Evolutionary conservation across 1,284 basidiomycete genomes (phyloP), one percentile per base, ranked within the genome.

Genomic region (Ganoderma lucidum): DNA sequence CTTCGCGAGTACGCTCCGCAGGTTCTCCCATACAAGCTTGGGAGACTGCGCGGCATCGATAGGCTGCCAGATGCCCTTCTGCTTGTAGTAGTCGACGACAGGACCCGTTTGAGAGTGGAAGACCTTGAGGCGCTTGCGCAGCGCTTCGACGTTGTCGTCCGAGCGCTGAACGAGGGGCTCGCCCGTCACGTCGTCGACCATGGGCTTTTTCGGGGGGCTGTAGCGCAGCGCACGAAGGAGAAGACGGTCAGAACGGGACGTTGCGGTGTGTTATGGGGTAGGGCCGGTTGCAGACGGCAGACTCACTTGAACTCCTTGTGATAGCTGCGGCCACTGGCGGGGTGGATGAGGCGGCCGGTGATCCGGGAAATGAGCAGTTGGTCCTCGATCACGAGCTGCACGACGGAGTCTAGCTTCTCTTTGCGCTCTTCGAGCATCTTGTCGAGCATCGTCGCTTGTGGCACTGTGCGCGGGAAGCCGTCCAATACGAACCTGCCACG

Each of bases 381-480:
- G 84, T 99, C 97, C 74, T 95, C 93, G 79, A 99, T 97, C 80
- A 93, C 87, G 71, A 99, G 90, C 81, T 99, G 93, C 62, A 99
- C 89, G 69, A 96, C 97, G 67, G 92, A 93, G 84, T 99, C 93
- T 62, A 99, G 88, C 78, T 92, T 92, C 84, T 98, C 96, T 76
- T 93, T 90, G 79, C 95, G 92, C 17, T 79, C 81, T 28, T 84
- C 79, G 62, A 99, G 90, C 97, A 99, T 99, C 73, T 85, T 83
- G 81, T 98, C 97, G 72, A 99, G 91, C 83, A 98, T 99, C 83
- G 96, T 90, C 6, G 97, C 98, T 80, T 99, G 98, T n/a, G 94
- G 92, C 53, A 98, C 96, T 17, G 97, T 99, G 63, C 98, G 94
- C 44, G 97, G 97, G 90, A 99, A 99, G 28, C 97, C 97, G 79